Base-by-base conservation (phyloP, 2,329 filamentous ascomycete species). In the Colletotrichum karsti region DNA sequence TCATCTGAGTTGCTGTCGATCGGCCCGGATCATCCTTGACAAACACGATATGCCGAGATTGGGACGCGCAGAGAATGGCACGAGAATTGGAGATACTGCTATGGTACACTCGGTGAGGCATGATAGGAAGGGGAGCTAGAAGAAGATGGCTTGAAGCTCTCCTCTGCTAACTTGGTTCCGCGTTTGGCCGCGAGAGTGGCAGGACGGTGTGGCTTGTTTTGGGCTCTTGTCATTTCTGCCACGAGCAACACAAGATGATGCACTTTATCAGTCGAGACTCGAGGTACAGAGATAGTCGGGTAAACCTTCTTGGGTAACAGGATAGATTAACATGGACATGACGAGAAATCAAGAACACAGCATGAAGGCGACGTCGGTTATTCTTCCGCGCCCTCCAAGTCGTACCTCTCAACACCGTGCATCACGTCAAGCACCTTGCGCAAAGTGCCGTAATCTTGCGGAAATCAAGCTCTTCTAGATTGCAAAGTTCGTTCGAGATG, bases 181-280 rank as follows among this genome's bases (percentile, higher is more conserved):
- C 44, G 57, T 18, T 39, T 41, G 48, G 24, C 30, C 35, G 35
- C 50, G 48, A 33, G n/a, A 63, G 22, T 58, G 42, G 33, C 33
- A 63, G 63, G 57, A 50, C 48, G 15, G 22, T 51, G 64, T 63
- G 42, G 64, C 58, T 66, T 66, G 41, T 4, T 56, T 63, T 46
- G 5, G 53, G 42, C 50, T 50, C 42, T 28, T 60, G 57, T 60
- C 57, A 60, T 48, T 61, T 41, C 42, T 37, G 33, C 22, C 37
- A 22, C 9, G 12, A 35, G 33, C 1, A 12, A 35, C 33, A 35
- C 33, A 35, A 35, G 33, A 35, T 13, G 13, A 35, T 35, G 33
- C 33, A 35, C 33, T 10, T 35, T 35, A n/a, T n/a, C n/a, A n/a
- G n/a, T n/a, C 5, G 13, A 35, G 5, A 35, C 7, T 35, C 13